Percentiles rank a stretch among this genome's conserved stretches.
These are phyloP conservation scores for Colletotrichum lentis DNA, from an alignment of 2,329 filamentous ascomycete species.

Conservation along the genomic window DNA sequence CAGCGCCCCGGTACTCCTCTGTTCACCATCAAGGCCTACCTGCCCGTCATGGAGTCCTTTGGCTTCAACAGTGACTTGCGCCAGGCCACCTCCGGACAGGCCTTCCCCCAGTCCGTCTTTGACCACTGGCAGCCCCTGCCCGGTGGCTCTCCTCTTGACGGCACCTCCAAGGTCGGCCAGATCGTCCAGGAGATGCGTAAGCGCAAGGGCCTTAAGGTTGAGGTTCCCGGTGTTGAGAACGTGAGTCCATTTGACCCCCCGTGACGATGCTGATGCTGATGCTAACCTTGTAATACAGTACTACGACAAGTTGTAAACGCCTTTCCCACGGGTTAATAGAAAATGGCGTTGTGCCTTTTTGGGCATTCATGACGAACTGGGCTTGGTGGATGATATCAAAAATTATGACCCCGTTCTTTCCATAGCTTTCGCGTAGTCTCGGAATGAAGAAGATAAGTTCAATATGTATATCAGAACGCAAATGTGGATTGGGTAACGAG, in stretches of 20 bases:
- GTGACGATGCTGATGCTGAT: constrained; percentile 38
- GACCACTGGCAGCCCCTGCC: constrained; percentile 98
- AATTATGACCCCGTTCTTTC: constrained; percentile 40
- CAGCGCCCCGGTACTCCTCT: constrained; percentile 98
- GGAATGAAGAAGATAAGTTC: constrained; percentile 37
- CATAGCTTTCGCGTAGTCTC: constrained; percentile 39
- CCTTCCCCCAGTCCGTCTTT: constrained; percentile 98
- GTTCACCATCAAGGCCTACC: constrained; percentile 98
- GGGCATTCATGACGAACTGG: constrained; percentile 54
- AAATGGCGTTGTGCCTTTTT: constrained; percentile 54
- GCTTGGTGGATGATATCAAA: constrained; percentile 46
- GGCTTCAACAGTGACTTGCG: constrained; percentile 99
- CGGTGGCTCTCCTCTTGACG: constrained; percentile 90
- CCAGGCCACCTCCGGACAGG: constrained; percentile 91
- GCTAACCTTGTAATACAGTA: constrained; percentile 65
- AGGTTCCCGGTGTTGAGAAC: constrained; percentile 92
- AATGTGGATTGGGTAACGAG: neutral
- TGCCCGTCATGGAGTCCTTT: constrained; percentile 97
- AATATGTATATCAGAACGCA: constrained; percentile 10
- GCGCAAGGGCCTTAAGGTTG: constrained; percentile 99
- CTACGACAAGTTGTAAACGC: constrained; percentile 96
- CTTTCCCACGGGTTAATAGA: constrained; percentile 56
- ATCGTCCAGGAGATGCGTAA: constrained; percentile 92
- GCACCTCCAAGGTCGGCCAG: constrained; percentile 80
- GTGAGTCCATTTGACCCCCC: constrained; percentile 66